phyloP scores from a whole-genome alignment of 2,329 filamentous ascomycete species.

The Botryotinia convoluta region DNA sequence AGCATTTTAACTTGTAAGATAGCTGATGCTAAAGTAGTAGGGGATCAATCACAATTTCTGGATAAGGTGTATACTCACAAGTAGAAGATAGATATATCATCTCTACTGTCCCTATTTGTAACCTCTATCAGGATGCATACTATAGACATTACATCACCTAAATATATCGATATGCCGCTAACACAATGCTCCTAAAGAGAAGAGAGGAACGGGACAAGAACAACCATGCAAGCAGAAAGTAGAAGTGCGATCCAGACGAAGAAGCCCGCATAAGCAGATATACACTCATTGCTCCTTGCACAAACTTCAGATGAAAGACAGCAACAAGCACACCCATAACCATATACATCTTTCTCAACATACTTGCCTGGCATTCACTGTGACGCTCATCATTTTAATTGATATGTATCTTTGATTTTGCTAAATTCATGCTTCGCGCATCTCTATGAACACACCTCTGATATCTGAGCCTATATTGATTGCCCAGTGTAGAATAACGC shows the following conservation, averaged over 20 bases:
- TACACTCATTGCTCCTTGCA: background rate
- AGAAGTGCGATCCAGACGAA: background rate
- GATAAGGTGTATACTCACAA: background rate
- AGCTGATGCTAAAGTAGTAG: background rate
- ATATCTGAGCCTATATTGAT: constrained; percentile 19
- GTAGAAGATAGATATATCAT: background rate
- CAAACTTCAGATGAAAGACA: background rate
- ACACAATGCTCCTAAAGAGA: background rate
- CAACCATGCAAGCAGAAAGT: background rate
- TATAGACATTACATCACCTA: background rate
- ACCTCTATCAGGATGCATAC: background rate
- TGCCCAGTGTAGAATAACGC: constrained; percentile 21
- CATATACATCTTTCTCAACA: background rate
- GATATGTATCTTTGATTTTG: constrained; percentile 1
- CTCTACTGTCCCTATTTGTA: background rate
- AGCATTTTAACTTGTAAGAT: background rate
- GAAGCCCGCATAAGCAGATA: background rate
- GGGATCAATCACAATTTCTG: background rate
- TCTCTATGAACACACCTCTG: constrained; percentile 18
- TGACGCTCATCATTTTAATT: background rate
- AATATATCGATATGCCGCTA: background rate
- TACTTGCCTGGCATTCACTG: background rate
- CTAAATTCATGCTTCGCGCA: constrained; percentile 10
- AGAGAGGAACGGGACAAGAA: background rate
- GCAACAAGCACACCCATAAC: background rate